phyloP scores from a whole-genome alignment of 2,329 filamentous ascomycete species.

The Sclerotinia glacialis region DNA sequence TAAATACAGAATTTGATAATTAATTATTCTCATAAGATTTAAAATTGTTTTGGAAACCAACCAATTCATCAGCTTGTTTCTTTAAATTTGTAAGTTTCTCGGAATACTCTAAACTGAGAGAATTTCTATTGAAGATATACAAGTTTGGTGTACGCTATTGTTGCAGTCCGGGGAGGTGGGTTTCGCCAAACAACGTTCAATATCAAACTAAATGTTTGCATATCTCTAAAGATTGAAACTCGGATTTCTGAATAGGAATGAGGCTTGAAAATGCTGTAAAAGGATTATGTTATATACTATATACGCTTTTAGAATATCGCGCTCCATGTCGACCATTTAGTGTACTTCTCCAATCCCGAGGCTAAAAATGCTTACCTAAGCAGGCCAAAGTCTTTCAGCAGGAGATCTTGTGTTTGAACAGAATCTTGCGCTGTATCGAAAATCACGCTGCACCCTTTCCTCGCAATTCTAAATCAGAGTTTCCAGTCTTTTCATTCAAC shows the following conservation, averaged over 20 bases:
- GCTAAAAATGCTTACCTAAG: conserved; percentile 9
- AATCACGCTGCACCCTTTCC: neutral
- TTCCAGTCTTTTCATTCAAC: neutral
- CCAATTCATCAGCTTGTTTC: neutral
- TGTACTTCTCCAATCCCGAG: neutral
- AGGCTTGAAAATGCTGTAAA: neutral
- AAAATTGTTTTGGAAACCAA: neutral
- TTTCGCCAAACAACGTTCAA: neutral
- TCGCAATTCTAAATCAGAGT: neutral
- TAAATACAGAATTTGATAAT: neutral
- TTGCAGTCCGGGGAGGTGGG: neutral
- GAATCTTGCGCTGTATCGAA: neutral
- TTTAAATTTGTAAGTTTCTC: neutral
- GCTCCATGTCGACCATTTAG: neutral
- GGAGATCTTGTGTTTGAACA: neutral
- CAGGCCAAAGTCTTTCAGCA: neutral
- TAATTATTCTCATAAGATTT: neutral
- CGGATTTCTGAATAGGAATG: neutral
- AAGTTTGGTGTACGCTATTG: neutral
- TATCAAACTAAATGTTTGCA: neutral
- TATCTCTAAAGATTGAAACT: neutral
- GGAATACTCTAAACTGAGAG: neutral
- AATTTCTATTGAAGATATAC: neutral
- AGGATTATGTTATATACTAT: neutral
- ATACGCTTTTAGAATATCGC: neutral